Percentiles rank a stretch among this genome's conserved stretches.
Evolutionary conservation across 345 rosid genomes (phyloP).

Genomic region (Anacardium occidentale): DNA sequence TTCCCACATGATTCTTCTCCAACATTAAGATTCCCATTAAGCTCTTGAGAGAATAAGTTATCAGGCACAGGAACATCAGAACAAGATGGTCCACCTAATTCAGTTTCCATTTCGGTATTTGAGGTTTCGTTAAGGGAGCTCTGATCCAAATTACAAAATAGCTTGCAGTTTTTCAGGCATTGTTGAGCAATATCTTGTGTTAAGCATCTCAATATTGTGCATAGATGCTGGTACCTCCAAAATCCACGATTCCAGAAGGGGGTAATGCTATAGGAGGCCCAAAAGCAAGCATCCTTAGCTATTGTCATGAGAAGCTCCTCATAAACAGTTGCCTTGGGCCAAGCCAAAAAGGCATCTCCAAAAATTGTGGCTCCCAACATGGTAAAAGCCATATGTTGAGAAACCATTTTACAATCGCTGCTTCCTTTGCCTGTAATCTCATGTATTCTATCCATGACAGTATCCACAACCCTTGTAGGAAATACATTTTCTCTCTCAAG

Average conservation of each 20-base stretch:
- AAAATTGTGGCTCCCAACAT: slow-evolving; percentile 46
- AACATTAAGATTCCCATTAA: slow-evolving; percentile 25
- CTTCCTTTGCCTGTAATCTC: slow-evolving; percentile 30
- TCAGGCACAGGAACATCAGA: slow-evolving; percentile 28
- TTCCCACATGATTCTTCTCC: slow-evolving; percentile 54
- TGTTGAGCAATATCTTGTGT: slow-evolving; percentile 51
- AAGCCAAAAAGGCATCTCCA: slow-evolving; percentile 54
- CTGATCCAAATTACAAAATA: slow-evolving; percentile 22
- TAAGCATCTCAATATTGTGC: slow-evolving; percentile 46
- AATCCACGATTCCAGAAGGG: slow-evolving; percentile 63
- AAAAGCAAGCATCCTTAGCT: slow-evolving; percentile 58
- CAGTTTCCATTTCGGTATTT: slow-evolving; percentile 20
- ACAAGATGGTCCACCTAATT: slow-evolving; percentile 22
- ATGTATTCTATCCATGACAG: slow-evolving; percentile 38
- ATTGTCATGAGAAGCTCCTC: slow-evolving; percentile 54
- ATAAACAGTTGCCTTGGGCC: slow-evolving; percentile 53
- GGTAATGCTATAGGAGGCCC: slow-evolving; percentile 56
- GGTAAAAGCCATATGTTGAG: slow-evolving; percentile 61
- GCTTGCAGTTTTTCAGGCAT: slow-evolving; percentile 35
- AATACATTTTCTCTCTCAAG: slow-evolving; percentile 31
- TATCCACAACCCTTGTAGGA: slow-evolving; percentile 32
- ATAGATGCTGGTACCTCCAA: slow-evolving; percentile 49
- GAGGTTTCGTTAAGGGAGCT: slow-evolving; percentile 22
- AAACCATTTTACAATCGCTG: slow-evolving; percentile 35
- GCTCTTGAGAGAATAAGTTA: slow-evolving; percentile 21